Percentiles rank a stretch among this genome's conserved stretches.
Evolutionary conservation across 2,329 filamentous ascomycete genomes (phyloP).

Genomic region (Calonectria pseudoturangicola): DNA sequence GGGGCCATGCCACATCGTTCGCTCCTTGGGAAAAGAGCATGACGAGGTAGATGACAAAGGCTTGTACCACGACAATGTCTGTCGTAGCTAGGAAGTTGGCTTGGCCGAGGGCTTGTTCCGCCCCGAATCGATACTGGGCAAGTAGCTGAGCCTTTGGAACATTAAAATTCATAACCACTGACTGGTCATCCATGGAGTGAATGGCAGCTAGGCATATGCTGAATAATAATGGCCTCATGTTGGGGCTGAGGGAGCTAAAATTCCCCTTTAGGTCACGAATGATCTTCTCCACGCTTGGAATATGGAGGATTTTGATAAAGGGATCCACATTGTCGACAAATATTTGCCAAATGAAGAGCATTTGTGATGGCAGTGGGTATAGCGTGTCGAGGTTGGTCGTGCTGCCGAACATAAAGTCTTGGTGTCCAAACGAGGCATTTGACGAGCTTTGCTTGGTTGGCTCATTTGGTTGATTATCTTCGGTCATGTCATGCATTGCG

Average conservation of each 20-base stretch:
- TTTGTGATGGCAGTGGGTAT: slow-evolving; percentile 54
- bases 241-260: slow-evolving; percentile 46
- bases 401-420: slow-evolving; percentile 49
- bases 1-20: slow-evolving; percentile 50
- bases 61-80: slow-evolving; percentile 52
- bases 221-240: slow-evolving; percentile 52
- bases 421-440: slow-evolving; percentile 24
- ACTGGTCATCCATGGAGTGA: slow-evolving; percentile 50
- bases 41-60: slow-evolving; percentile 54
- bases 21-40: slow-evolving; percentile 47
- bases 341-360: slow-evolving; percentile 56
- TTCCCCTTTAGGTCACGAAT: slow-evolving; percentile 46
- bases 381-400: slow-evolving; percentile 42
- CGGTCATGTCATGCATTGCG: slow-evolving; percentile 54
- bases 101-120: slow-evolving; percentile 52
- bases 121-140: slow-evolving; percentile 46
- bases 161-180: slow-evolving; percentile 45
- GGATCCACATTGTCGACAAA: slow-evolving; percentile 57
- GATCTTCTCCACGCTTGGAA: slow-evolving; percentile 43
- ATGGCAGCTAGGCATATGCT: slow-evolving; percentile 54
- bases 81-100: slow-evolving; percentile 49
- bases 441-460: slow-evolving; percentile 26
- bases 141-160: slow-evolving; percentile 44
- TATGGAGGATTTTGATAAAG: slow-evolving; percentile 57
- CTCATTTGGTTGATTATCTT: slow-evolving; percentile 30